Evolutionary conservation across 192 early-diverging fungal species (phyloP), one percentile per base, ranked within the genome.

Genomic region (Backusella parvicylindrica): DNA sequence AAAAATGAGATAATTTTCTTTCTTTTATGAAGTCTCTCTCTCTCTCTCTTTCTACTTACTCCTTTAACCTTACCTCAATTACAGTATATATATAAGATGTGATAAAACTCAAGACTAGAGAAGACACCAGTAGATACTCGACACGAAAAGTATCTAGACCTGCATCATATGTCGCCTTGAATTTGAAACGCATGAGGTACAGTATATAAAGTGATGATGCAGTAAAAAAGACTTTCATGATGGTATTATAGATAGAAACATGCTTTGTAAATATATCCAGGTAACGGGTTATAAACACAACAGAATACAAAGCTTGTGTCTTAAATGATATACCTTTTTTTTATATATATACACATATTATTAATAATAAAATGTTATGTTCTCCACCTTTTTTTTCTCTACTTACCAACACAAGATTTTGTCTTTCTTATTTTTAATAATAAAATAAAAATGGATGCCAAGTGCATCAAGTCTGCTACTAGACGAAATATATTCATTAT

Each of bases 181-280:
- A 95, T 68, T 86, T 87, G 41, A 86, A 74, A 79, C 90, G 87
- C 96, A 99, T 99, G 73, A 96, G 82, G 68, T 92, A 98, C 26
- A 97, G 86, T 68, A 97, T 94, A 84, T 96, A 98, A 31, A 91
- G 82, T 13, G 95, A 89, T 9, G 94, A 87, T 2, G 83, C 83
- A 70, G 98, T 95, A 83, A 99, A 99, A 79, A 99, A 96, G 16
- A 96, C 50, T 87, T 99, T 98, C 96, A 97, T 97, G 16, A 91
- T 76, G 32, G 94, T 90, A 86, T 99, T 98, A 87, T 99, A 99
- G 13, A 97, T 75, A 2, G 94, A 95, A 49, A 91, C 72, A 71
- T 86, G 96, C 37, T 81, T 76, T 30, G 84, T 84, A 71, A 95
- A 88, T 68, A 99, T 86, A 81, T 99, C 98, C 41, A 96, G 83